Evolutionary conservation across 2,329 filamentous ascomycete genomes (phyloP), one percentile per base, ranked within the genome.

Genomic region (Cercospora sojina): DNA sequence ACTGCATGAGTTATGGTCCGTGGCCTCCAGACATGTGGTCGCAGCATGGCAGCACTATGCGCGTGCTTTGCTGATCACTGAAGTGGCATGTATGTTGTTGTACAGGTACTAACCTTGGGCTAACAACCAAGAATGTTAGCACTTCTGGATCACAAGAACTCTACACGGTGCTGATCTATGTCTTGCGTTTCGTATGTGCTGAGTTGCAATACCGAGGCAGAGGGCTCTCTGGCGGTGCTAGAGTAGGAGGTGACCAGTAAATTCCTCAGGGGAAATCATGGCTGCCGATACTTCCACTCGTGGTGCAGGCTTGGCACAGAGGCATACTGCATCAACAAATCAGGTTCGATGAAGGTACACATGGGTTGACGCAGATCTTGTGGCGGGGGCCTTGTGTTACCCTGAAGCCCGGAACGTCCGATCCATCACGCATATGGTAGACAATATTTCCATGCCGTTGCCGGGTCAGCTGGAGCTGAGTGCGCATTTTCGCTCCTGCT

Each of bases 31-130:
- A 53, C 47, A 53, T 53, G 47, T 53, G 47, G 23, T 53, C 23
- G 47, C 47, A 27, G 47, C 47, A 53, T 53, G 47, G 47, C 47
- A 53, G 23, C 47, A 53, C 47, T 53, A 53, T 53, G 47, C 47
- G 23, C 47, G 47, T 53, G 47, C 23, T 53, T 53, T 27, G 47
- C 12, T 53, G 47, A 25, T 53, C 23, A 53, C 23, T 53, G 47
- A 27, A 53, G 20, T n/a, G 23, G 47, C 47, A 13, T 53, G 20
- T 53, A 53, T 27, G 6, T 27, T 53, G 47, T 53, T 13, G 12
- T 53, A 53, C 23, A n/a, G 13, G n/a, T 1, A 3, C 13, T 27
- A 23, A 53, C 47, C 20, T 53, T 53, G n/a, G 47, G 47, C 18
- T 51, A 51, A 25, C 20, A 23, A 47, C 12, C 47, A 51, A 23